Percentiles rank a stretch among this genome's conserved stretches.
phyloP scores from a whole-genome alignment of 495 filamentous ascomycete species.

The Xylaria curta region DNA sequence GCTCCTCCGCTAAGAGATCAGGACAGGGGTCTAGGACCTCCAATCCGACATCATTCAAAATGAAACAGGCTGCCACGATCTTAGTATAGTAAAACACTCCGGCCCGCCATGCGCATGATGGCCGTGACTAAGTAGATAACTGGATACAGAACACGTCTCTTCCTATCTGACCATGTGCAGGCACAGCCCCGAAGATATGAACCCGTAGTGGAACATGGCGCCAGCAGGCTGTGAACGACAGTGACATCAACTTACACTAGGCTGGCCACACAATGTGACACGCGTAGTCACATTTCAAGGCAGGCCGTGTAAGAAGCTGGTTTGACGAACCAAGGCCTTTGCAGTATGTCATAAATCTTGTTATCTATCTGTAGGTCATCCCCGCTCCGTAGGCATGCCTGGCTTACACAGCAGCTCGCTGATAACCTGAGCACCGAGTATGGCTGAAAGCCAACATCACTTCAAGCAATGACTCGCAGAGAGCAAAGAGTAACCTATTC shows the following conservation, averaged over 20 bases:
- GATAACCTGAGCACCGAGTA: not conserved
- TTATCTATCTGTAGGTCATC: not conserved
- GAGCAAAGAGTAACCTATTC: not conserved
- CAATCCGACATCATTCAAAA: not conserved
- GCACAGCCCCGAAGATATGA: not conserved
- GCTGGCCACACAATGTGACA: not conserved
- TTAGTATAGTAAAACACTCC: not conserved
- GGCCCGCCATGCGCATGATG: conserved; percentile 1
- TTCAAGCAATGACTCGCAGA: not conserved
- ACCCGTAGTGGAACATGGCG: not conserved
- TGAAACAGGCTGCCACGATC: not conserved
- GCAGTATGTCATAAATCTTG: conserved; percentile 12
- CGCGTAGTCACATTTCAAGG: not conserved
- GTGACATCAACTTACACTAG: not conserved
- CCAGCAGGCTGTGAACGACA: not conserved
- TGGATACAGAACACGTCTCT: not conserved
- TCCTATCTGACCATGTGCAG: not conserved
- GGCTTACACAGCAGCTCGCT: conserved; percentile 1
- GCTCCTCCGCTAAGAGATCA: not conserved
- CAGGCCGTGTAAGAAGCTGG: not conserved
- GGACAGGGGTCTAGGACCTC: conserved; percentile 7
- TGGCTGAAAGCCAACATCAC: not conserved
- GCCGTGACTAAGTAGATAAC: not conserved
- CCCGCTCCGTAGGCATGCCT: not conserved
- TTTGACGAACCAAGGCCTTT: not conserved